These are phyloP conservation scores for Rhodocollybia butyracea DNA, from an alignment of 768 basidiomycete genomes.

Conservation along the genomic window DNA sequence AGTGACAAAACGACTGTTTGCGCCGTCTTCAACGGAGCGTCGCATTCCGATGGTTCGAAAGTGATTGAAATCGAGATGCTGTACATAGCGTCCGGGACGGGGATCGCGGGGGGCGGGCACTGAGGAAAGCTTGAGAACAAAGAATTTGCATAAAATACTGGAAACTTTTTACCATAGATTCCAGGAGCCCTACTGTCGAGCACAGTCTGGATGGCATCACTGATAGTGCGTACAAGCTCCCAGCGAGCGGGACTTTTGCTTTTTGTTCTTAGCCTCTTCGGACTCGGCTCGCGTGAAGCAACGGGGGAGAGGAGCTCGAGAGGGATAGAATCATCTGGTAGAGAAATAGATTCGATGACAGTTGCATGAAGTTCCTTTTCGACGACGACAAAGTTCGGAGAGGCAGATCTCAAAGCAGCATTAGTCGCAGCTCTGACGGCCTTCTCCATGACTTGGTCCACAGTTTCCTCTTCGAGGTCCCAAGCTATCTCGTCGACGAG, in stretches of 20 bases:
- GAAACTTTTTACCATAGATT: constrained; percentile 57
- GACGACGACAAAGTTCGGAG: constrained; percentile 24
- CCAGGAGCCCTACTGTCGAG: constrained; percentile 62
- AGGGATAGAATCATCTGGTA: constrained; percentile 69
- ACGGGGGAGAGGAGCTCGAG: constrained; percentile 75
- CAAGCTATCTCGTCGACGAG: constrained; percentile 78
- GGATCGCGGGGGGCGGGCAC: constrained; percentile 71
- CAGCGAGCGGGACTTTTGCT: constrained; percentile 82
- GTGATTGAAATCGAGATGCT: constrained; percentile 91
- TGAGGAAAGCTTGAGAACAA: constrained; percentile 24
- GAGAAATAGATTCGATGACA: constrained; percentile 53
- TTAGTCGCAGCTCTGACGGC: constrained; percentile 66
- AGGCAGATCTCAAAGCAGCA: constrained; percentile 52
- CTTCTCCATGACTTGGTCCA: constrained; percentile 60
- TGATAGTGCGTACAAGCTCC: constrained; percentile 78
- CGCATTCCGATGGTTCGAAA: constrained; percentile 97
- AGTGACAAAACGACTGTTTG: constrained; percentile 90
- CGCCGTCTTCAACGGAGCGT: constrained; percentile 86
- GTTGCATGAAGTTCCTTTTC: constrained; percentile 56
- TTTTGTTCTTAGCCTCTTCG: constrained; percentile 68
- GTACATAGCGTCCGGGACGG: constrained; percentile 76
- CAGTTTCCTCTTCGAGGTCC: constrained; percentile 64
- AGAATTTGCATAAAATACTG: constrained; percentile 5
- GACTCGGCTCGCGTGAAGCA: constrained; percentile 82
- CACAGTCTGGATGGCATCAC: constrained; percentile 71